Conservation (phyloP, 768 basidiomycete species). For the Boletus reticulatus region DNA sequence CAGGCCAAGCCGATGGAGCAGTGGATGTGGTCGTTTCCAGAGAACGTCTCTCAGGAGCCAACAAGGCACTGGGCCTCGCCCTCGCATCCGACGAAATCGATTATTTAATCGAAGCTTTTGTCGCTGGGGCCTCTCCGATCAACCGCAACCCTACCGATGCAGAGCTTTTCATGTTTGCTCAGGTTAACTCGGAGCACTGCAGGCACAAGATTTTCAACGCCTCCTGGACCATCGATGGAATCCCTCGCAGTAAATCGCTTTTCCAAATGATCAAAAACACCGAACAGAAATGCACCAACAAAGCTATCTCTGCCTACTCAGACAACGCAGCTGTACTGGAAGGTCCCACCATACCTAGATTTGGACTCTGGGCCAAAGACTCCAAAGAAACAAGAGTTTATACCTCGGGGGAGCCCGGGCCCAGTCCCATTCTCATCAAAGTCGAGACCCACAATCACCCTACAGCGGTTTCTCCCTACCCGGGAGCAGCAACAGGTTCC, state of each 20-base stretch:
- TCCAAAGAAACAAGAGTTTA: constrained; percentile 45
- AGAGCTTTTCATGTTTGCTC: constrained; percentile 99
- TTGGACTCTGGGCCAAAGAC: constrained; percentile 47
- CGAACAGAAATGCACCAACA: constrained; percentile 66
- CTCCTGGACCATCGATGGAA: constrained; percentile 85
- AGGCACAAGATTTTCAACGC: constrained; percentile 99
- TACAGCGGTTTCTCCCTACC: constrained; percentile 96
- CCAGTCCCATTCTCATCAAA: constrained; percentile 90
- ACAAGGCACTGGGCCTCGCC: constrained; percentile 85
- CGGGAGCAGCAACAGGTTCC: constrained; percentile 98
- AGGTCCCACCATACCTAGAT: constrained; percentile 67
- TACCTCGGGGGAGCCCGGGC: constrained; percentile 50
- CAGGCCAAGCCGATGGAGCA: constrained; percentile 18
- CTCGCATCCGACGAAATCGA: constrained; percentile 87
- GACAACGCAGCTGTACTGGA: constrained; percentile 96
- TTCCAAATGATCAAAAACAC: constrained; percentile 99
- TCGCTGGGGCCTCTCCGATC: constrained; percentile 63
- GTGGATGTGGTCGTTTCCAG: constrained; percentile 44
- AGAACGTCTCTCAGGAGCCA: constrained; percentile 69
- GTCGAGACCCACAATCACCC: constrained; percentile 99
- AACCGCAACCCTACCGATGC: constrained; percentile 92
- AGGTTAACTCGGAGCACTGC: constrained; percentile 99
- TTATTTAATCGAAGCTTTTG: constrained; percentile 88
- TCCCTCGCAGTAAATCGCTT: constrained; percentile 63
- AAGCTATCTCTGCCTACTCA: constrained; percentile 95